Conservation (phyloP, 2,329 filamentous ascomycete genomes). For the Hypoxylon sp. region DNA sequence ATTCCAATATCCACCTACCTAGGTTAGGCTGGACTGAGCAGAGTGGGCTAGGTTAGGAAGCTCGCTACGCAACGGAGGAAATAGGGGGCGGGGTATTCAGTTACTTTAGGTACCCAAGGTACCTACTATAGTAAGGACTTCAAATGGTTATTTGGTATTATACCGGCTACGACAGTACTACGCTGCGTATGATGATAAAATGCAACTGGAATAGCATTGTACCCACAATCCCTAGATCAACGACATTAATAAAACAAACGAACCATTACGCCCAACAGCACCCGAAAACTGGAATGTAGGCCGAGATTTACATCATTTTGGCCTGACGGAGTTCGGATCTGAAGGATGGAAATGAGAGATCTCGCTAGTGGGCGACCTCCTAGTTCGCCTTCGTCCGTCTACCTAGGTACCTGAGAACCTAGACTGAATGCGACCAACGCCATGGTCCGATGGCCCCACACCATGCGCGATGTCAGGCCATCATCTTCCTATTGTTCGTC, state of each 20-base stretch:
- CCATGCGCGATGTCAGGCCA: slow-evolving; percentile 37
- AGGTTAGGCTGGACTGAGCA: no score
- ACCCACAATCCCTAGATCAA: not conserved
- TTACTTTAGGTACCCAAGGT: no score
- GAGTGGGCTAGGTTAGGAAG: no score
- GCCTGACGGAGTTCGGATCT: slow-evolving; percentile 24
- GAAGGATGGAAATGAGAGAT: slow-evolving; percentile 1
- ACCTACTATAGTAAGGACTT: no score
- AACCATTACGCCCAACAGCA: not conserved
- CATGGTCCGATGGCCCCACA: slow-evolving; percentile 41
- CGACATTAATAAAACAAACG: not conserved
- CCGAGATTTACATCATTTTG: slow-evolving; percentile 32
- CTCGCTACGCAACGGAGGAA: no score
- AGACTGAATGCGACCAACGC: slow-evolving; percentile 29
- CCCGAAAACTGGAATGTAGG: slow-evolving; percentile 3
- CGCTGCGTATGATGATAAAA: not conserved
- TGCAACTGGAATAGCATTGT: not conserved
- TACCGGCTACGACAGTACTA: not conserved
- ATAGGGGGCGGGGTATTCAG: not conserved
- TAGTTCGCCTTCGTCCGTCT: slow-evolving; percentile 7
- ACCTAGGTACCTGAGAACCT: not conserved
- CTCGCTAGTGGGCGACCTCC: slow-evolving; percentile 24
- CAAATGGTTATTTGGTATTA: not conserved
- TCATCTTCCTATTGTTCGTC: slow-evolving; percentile 30
- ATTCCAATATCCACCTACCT: no score